Base-by-base conservation (phyloP, 2,329 filamentous ascomycete species). In the Helminthosporium solani region DNA sequence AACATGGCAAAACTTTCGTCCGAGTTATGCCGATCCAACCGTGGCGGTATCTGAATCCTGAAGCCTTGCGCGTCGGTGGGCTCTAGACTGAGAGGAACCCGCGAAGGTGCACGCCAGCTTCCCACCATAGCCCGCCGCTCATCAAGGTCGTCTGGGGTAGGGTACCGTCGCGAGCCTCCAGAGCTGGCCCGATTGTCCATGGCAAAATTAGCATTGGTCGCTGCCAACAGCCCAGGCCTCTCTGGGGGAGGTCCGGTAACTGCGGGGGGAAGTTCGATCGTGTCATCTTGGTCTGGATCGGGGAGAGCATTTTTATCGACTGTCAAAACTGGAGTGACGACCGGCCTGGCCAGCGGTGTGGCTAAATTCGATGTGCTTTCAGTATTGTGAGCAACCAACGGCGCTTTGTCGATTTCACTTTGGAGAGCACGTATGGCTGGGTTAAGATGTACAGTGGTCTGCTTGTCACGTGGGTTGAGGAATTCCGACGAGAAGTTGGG, bases 1-100 rank as follows among this genome's bases (percentile, higher is more conserved):
- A 85, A 83, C 77, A 84, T 83, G 18, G 76, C 72, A 54, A 84
- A 84, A 61, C 81, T 84, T 51, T 84, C 82, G 6, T 77, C 75
- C 19, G 81, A 84, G 54, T 82, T 76, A 55, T 81, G 79, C 28
- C 79, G 75, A 40, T 73, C 60, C 51, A 76, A 57, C 12, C 62
- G 57, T 25, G 62, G 68, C 18, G 67, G 65, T 14, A 64, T 58
- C 7, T 53, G 56, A 33, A 67, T 64, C 44, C 55, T 70, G 70
- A 53, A 58, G 54, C 42, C 67, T 57, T 54, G 58, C 58, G 49
- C 67, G 62, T 54, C 58, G 61, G 74, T 67, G 38, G 67, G 66
- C 42, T 79, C 77, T 37, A 80, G 68, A 19, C 70, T 75, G 36
- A 82, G 63, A 12, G 77, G 67, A 34, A 73, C 75, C 37, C 78